Base-by-base conservation (phyloP, 768 basidiomycete species). In the Pleurotus cornucopiae region DNA sequence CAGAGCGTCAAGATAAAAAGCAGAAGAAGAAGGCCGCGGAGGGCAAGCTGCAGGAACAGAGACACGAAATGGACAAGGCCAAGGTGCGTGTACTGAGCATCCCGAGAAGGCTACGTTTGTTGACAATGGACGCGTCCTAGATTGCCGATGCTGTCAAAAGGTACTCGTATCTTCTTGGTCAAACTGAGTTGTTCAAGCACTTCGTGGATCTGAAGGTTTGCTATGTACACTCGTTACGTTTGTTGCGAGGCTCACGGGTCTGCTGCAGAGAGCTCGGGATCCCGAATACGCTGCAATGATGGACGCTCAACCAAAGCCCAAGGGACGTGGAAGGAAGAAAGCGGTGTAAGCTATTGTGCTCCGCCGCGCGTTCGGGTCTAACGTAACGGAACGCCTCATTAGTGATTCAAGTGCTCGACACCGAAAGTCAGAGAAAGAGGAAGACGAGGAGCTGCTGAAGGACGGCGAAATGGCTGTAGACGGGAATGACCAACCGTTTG, bases 111-210 rank as follows among this genome's bases (percentile, higher is more conserved):
- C 30, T 52, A 11, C 30, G 58, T n/a, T 20, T 45, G 30, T 11
- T 11, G 30, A 34, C 30, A 34, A 34, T 56, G 52, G 47, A 63
- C 64, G 46, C 14, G 38, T 45, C 53, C 18, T 61, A 98, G 93
- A 81, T 94, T 40, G 75, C 91, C 16, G 95, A 98, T 66, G 92
- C 94, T 7, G 91, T 98, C 58, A 98, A 98, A 69, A 88, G 94
- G 14, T 98, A 98, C 67, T 91, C 91, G 2, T 98, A 98, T 70
- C 83, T 98, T n/a, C 81, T 99, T 1, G 97, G 97, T 6, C 95
- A 99, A 69, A 98, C 96, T 0, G 97, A 98, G 61, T 78, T 98
- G 16, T 99, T 99, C 78, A 93, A 94, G 63, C 96, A 98, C 70
- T 98, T 98, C 67, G 91, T 98, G 5, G 94, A 98, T 68, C 88